Conservation (phyloP, 1,284 basidiomycete genomes). For the Ceratobasidium sp. region DNA sequence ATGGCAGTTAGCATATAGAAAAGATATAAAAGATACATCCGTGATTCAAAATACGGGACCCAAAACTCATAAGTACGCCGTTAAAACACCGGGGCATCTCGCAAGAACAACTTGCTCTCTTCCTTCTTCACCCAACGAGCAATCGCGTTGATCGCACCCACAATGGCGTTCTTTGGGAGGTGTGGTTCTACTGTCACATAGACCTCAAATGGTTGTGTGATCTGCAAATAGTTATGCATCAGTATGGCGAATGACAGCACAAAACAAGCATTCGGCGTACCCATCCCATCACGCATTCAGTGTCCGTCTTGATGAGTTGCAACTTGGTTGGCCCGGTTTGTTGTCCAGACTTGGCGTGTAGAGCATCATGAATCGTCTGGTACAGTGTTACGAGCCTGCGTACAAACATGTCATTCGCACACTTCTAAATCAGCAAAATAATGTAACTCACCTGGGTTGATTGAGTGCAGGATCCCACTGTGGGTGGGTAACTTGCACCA, state of each 20-base stretch:
- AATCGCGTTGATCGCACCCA: constrained; percentile 87
- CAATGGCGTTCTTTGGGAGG: constrained; percentile 83
- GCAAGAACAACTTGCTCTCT: constrained; percentile 80
- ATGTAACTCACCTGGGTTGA: neutral
- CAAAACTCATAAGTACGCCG: neutral
- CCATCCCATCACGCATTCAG: constrained; percentile 91
- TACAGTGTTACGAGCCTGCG: constrained; percentile 82
- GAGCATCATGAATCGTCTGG: constrained; percentile 80
- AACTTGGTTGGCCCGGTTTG: constrained; percentile 74
- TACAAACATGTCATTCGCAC: neutral
- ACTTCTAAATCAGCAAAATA: neutral
- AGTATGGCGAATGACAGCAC: neutral
- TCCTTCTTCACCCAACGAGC: constrained; percentile 90
- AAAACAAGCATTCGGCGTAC: constrained; percentile 57
- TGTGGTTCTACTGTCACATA: constrained; percentile 82
- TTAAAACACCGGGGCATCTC: constrained; percentile 86
- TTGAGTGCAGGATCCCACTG: constrained; percentile 72
- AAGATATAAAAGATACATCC: neutral
- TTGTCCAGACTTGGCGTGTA: constrained; percentile 85
- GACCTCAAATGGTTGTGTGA: constrained; percentile 91
- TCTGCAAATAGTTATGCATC: constrained; percentile 57
- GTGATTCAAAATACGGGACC: neutral
- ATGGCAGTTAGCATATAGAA: neutral
- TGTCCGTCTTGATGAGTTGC: constrained; percentile 81
- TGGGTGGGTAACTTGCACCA: constrained; percentile 89